Evolutionary conservation across 2,329 filamentous ascomycete species (phyloP), one percentile per base, ranked within the genome.

Genomic region (Exserohilum rostratum): DNA sequence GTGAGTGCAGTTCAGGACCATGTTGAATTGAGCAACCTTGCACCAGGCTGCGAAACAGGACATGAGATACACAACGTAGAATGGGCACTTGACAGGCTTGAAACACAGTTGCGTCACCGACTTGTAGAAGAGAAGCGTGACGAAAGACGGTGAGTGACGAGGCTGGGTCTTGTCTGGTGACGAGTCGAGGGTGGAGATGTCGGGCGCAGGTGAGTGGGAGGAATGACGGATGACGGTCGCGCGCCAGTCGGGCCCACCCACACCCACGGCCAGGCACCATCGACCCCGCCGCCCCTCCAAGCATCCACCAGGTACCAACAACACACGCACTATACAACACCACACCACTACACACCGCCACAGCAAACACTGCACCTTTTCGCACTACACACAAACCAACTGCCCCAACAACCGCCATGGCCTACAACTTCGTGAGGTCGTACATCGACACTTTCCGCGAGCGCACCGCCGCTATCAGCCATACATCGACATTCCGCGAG

Each of bases 391-490:
- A 40, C 43, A 34, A 39, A 46, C 9, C 38, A 34, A 6, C 44
- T 15, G 12, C 25, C 27, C 39, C 17, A 38, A 3, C 31, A 17
- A 46, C 7, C 61, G 59, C 25, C 53, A 96, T 96, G 91, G 95
- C 96, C 76, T 88, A 93, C 80, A 85, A 74, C 65, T 75, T 76
- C 47, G 72, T 97, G 70, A 91, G 96, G 78, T 96, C 92, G 51
- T 93, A 91, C 46, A 88, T 97, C 75, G 95, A 96, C 77, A 91
- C 88, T 66, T 87, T 96, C 72, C 90, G 93, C 67, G 95, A 98
- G 79, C 89, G 88, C 67, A 93, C 96, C 77, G 91, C 93, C 11
- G 93, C 93, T 35, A 88, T 96, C 69, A 87, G 87, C 55, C 88
- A 96, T 76, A 96, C 87, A 47, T 98, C 93, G 3, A 98, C 91